Base-by-base conservation (phyloP, 2,329 filamentous ascomycete species). In the Sclerotinia subarctica region DNA sequence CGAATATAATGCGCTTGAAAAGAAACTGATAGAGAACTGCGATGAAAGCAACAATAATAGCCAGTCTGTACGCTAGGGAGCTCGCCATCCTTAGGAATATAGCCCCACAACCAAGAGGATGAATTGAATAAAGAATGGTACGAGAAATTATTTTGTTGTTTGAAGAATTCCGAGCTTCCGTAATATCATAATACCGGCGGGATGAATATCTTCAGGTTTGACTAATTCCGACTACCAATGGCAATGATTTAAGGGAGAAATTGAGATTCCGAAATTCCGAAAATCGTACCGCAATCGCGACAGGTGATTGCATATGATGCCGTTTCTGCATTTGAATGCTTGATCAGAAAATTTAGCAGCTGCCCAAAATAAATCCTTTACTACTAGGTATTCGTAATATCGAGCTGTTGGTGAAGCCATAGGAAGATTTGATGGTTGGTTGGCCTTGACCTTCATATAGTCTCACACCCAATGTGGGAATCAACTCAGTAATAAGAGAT, bases 21-120 rank as follows among this genome's bases (percentile, higher is more conserved):
- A 76, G n/a, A 35, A 75, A 73, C 70, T 78, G 76, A 67, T 78
- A 78, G 13, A 77, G 38, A 21, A 73, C 57, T n/a, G 72, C 72
- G 32, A 73, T 60, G 51, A 76, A 56, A 15, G 72, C 68, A 47
- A 72, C 69, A 51, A 69, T 21, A 15, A 70, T 52, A 10, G 73
- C 69, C 11, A 64, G 65, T 13, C 67, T 66, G 69, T 70, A 73
- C 13, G 71, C 71, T 3, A 70, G 19, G 35, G 72, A 51, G 10
- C 35, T 65, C n/a, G 46, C 58, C 68, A 69, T 69, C 21, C 17
- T 53, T 52, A 8, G 19, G n/a, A 47, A 17, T 42, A 29, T 54
- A 15, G 15, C 17, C n/a, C n/a, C 17, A 21, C 32, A 17, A 19
- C 32, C 24, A n/a, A 29, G 47, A 44, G n/a, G 29, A 59, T 42